Base-by-base conservation (phyloP, 441 rosid genomes). In the Syzygium malaccense region DNA sequence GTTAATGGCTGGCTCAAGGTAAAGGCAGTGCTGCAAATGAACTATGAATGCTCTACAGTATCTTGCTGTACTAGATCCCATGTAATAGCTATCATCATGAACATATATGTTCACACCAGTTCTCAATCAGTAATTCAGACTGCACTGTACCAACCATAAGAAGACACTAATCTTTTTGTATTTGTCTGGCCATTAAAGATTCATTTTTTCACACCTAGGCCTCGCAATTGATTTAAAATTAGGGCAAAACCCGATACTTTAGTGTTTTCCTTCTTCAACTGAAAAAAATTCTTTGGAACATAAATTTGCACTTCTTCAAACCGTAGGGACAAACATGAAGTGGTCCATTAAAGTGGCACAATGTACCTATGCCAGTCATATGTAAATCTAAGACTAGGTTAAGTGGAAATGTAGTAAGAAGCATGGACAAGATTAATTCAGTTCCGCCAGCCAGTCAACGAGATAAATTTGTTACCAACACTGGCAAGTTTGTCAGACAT, bases 111-210 rank as follows among this genome's bases (percentile, higher is more conserved):
- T 0, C n/a, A 23, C 6, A 4, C 3, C 3, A 0, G 3, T 25
- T 57, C 62, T 57, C n/a, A 57, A 14, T 57, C n/a, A 56, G 60
- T 56, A 57, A 25, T 2, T 13, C 55, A 51, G 51, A 88, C 0
- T 6, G 7, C 66, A 53, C 6, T 58, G 32, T 0, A 11, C 30
- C 64, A 5, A 58, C 7, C 7, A 26, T 2, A 26, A 25, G 64
- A 26, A 26, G 30, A 58, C 26, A 58, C 1, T 58, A 12, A 26
- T 58, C 3, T 58, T 58, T 11, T 58, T 4, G 1, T 0, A 58
- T 26, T 0, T 1, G 14, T 12, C 3, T 58, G 1, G 15, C n/a
- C 0, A 11, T 0, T 0, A 26, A 26, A 0, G 15, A 58, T 26
- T 58, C 30, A 26, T 58, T 12, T 58, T 58, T 58, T 11, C 30